Evolutionary conservation across 768 basidiomycete genomes (phyloP).

Genomic region (Leccinum incarnatum): DNA sequence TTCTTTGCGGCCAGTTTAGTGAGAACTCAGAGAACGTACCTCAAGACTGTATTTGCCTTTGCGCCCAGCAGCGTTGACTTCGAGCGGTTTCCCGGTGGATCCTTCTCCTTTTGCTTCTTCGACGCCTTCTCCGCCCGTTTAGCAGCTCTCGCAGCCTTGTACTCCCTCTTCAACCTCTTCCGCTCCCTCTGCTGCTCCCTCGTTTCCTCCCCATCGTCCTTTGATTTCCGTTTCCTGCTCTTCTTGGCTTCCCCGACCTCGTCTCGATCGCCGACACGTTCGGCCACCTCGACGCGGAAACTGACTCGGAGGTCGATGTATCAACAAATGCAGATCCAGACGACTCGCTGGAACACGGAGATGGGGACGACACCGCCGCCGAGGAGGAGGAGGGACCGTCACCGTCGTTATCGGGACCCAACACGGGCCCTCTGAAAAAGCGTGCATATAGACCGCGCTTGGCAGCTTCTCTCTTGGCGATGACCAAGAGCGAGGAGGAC

Average conservation of each 20-base stretch:
- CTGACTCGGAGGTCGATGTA: not conserved
- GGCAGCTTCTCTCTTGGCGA: slow-evolving; percentile 78
- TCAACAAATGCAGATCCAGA: not conserved
- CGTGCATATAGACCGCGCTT: slow-evolving; percentile 69
- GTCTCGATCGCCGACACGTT: not conserved
- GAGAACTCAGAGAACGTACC: no score
- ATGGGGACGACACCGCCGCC: not conserved
- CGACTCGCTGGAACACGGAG: not conserved
- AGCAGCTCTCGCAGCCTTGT: slow-evolving; percentile 15
- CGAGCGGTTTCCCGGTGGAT: no score
- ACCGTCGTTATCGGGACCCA: slow-evolving; percentile 44
- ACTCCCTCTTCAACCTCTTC: slow-evolving; percentile 26
- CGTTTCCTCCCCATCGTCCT: slow-evolving; percentile 11
- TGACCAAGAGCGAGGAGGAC: slow-evolving; percentile 48
- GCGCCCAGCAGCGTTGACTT: no score
- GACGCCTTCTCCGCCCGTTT: slow-evolving; percentile 9
- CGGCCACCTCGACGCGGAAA: not conserved
- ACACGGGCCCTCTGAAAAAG: slow-evolving; percentile 76
- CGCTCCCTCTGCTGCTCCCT: slow-evolving; percentile 21
- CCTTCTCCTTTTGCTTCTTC: not conserved
- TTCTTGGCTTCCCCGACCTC: not conserved
- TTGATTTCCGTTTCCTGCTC: slow-evolving; percentile 10
- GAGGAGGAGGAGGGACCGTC: not conserved
- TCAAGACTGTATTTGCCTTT: no score
- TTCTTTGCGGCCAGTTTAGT: no score